Conservation (phyloP, 169 alveolate species). For the Eimeria tenella region DNA sequence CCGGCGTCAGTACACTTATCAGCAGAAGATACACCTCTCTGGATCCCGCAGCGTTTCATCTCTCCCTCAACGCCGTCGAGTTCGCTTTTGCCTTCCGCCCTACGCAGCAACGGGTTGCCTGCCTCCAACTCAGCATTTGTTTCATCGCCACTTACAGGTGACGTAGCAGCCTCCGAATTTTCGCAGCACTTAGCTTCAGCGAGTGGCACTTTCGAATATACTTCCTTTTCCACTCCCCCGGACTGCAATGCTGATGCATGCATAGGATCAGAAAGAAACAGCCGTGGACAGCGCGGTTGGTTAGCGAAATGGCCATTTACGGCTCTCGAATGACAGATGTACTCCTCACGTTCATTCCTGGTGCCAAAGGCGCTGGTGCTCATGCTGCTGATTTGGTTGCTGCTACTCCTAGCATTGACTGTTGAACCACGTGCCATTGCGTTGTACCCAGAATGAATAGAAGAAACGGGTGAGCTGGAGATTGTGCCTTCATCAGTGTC, state of each 20-base stretch:
- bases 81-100: not conserved
- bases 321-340: not conserved
- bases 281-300: not conserved
- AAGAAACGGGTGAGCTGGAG: not conserved
- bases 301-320: not conserved
- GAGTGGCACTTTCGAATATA: not conserved
- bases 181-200: not conserved
- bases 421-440: not conserved
- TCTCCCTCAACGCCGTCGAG: not conserved
- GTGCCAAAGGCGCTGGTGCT: not conserved
- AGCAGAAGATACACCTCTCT: not conserved
- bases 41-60: not conserved
- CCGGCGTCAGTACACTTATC: not conserved
- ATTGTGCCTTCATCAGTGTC: not conserved
- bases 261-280: conserved; percentile 31
- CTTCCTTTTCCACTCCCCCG: not conserved
- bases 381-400: not conserved
- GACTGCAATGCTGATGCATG: conserved; percentile 10
- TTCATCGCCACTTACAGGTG: conserved; percentile 12
- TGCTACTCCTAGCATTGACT: not conserved
- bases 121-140: not conserved
- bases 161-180: not conserved
- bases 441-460: not conserved
- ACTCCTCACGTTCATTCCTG: not conserved
- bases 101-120: conserved; percentile 25